These are phyloP conservation scores for Coleophoma cylindrospora DNA, from an alignment of 2,329 filamentous ascomycete species.

Conservation along the genomic window DNA sequence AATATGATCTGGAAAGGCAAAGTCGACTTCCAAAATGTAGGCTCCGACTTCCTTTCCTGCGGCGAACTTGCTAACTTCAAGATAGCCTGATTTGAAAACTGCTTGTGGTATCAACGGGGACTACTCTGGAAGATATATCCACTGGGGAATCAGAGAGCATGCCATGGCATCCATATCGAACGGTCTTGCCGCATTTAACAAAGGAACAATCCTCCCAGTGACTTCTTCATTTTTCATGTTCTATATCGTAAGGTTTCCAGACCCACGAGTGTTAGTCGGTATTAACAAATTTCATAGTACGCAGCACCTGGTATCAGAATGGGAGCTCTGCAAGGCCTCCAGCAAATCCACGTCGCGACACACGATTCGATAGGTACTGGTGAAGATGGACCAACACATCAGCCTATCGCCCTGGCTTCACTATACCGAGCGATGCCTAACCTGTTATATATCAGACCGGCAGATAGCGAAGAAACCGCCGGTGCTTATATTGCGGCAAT, in stretches of 20 bases:
- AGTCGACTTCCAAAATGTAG: constrained; percentile 42
- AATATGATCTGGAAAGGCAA: constrained; percentile 51
- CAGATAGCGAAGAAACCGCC: constrained; percentile 51
- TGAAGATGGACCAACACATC: constrained; percentile 58
- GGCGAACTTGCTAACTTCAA: neutral
- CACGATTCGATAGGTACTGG: constrained; percentile 57
- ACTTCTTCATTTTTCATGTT: constrained; percentile 62
- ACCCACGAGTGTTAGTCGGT: neutral
- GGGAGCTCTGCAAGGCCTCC: constrained; percentile 50
- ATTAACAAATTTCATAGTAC: constrained; percentile 24
- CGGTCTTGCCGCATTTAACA: constrained; percentile 52
- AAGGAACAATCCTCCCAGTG: constrained; percentile 49
- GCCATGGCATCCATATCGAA: constrained; percentile 55
- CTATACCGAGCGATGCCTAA: constrained; percentile 61
- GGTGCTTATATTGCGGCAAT: constrained; percentile 49
- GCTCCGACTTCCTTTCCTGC: constrained; percentile 2
- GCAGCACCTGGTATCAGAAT: constrained; percentile 55
- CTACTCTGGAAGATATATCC: constrained; percentile 50
- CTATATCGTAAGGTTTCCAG: constrained; percentile 32
- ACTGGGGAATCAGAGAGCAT: constrained; percentile 56
- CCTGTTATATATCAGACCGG: constrained; percentile 53
- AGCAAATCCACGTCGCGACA: constrained; percentile 54
- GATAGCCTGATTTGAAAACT: constrained; percentile 30
- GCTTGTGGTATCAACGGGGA: constrained; percentile 47
- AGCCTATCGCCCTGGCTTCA: constrained; percentile 51